Conservation (phyloP, 208 protist species). For the Entamoeba dispar region DNA sequence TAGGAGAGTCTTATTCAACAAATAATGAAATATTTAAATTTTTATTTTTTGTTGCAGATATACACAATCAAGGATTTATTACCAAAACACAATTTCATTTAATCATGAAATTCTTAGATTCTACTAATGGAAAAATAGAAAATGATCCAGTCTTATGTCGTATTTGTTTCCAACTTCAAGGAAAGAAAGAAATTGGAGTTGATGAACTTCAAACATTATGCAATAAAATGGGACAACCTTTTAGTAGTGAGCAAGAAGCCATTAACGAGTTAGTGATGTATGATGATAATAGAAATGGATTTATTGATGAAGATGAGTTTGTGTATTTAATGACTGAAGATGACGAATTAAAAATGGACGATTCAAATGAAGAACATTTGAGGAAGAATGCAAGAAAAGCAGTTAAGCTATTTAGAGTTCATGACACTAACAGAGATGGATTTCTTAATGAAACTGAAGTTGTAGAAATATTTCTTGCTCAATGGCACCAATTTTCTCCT, state of each 20-base stretch:
- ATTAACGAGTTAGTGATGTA: background rate
- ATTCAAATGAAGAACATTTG: background rate
- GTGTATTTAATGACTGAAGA: background rate
- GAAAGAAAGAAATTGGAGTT: background rate
- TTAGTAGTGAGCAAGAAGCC: background rate
- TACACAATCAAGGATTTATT: background rate
- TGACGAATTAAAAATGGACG: background rate
- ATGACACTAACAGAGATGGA: background rate
- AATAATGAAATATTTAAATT: background rate
- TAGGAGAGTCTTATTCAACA: background rate
- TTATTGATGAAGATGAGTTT: background rate
- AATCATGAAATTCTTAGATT: background rate
- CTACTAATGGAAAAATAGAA: background rate
- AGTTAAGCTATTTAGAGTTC: background rate
- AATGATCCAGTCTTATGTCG: background rate
- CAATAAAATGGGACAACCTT: background rate
- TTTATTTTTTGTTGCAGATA: background rate
- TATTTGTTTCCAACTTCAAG: background rate
- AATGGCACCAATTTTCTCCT: background rate
- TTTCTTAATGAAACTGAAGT: background rate
- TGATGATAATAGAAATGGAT: background rate
- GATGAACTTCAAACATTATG: background rate
- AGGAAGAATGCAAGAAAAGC: background rate
- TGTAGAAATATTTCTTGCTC: background rate
- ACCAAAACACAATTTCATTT: background rate